A percentile compares a stretch with the other conserved stretches of the same genome.
These are phyloP conservation scores for Peronospora tabacina DNA, from an alignment of 352 stramenopile genomes.

Conservation along the genomic window DNA sequence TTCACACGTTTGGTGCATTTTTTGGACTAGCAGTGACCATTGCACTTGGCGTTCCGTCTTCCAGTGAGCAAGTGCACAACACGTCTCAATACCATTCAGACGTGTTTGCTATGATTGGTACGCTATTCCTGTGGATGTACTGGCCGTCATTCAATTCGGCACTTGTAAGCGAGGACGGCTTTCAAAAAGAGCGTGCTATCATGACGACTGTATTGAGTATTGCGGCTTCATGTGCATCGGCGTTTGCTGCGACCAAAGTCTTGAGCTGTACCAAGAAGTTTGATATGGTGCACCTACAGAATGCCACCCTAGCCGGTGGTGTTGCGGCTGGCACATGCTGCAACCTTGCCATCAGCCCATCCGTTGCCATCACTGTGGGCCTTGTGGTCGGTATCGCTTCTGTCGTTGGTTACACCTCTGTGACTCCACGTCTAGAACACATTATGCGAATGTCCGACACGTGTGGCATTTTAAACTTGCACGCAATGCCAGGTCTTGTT, in stretches of 20 bases:
- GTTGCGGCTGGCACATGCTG: constrained; percentile 74
- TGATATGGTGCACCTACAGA: constrained; percentile 81
- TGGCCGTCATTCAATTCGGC: constrained; percentile 84
- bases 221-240: constrained; percentile 39
- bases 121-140: constrained; percentile 84
- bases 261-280: constrained; percentile 54
- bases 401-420: constrained; percentile 35
- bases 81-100: constrained; percentile 63
- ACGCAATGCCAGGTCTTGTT: constrained; percentile 67
- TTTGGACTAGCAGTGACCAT: constrained; percentile 69
- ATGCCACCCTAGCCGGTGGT: constrained; percentile 76
- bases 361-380: constrained; percentile 42
- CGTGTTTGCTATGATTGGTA: constrained; percentile 78
- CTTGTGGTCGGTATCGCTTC: constrained; percentile 47
- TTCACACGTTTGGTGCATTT: constrained; percentile 80
- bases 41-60: constrained; percentile 39
- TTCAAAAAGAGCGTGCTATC: constrained; percentile 60
- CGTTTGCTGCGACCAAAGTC: constrained; percentile 46
- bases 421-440: constrained; percentile 36
- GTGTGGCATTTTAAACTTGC: constrained; percentile 66
- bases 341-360: constrained; percentile 62
- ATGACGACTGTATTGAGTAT: constrained; percentile 79
- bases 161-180: constrained; percentile 42
- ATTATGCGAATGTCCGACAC: constrained; percentile 43
- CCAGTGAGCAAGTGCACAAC: constrained; percentile 42